Base-by-base conservation (phyloP, 73 alveolate species). In the Paramecium primaurelia region DNA sequence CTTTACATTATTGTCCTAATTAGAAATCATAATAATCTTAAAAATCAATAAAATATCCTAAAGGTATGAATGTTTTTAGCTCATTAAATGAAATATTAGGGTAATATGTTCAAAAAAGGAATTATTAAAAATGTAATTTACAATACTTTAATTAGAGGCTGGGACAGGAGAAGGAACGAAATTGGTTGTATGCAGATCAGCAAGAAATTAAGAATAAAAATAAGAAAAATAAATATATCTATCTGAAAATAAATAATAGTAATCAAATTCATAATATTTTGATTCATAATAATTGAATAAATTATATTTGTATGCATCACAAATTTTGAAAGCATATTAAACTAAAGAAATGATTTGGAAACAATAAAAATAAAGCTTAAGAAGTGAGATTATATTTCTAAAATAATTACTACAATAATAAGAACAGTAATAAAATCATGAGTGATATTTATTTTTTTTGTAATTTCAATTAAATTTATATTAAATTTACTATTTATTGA, bases 151-250 rank as follows among this genome's bases (percentile, higher is more conserved):
- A 28, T 26, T 45, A 80, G 91, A 80, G 91, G 91, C 91, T 80
- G 91, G 91, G 20, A 80, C 91, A 2, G 91, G 91, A n/a, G 91
- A 80, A 80, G 91, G 91, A 6, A 64, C 84, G 6, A 64, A 64
- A 64, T 22, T 80, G 11, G 42, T 44, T 8, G 75, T 47, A 28
- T 80, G 91, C 58, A 22, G 58, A 42, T 80, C 91, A 14, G 91
- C 91, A 14, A 80, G 91, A 22, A 80, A 80, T 80, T 6, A 36
- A 14, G 91, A 80, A 32, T 32, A 49, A 47, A 28, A 80, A 80
- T 42, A 80, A 26, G 91, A 80, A 42, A 80, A 80, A 49, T 20
- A 80, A 49, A 12, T 45, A 80, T 80, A 45, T 47, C 18, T 80
- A 47, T 45, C 77, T 26, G 91, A 80, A 80, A 80, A 28, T 47